These are phyloP conservation scores for Coniosporium apollinis DNA, from an alignment of 495 filamentous ascomycete genomes.

Conservation along the genomic window DNA sequence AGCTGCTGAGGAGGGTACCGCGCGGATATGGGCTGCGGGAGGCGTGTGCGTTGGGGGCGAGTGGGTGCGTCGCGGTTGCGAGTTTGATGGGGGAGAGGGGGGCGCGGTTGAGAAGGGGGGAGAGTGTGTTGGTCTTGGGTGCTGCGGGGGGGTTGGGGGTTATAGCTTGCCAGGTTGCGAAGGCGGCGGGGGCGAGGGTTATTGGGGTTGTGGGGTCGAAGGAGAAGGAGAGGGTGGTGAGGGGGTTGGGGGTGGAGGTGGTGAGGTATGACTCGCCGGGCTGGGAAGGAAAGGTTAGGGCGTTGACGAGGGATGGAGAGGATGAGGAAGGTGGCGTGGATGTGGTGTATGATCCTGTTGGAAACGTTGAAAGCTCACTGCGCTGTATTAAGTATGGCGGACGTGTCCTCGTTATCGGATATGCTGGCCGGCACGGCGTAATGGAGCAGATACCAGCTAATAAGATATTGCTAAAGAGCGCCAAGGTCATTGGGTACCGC, in stretches of 20 bases:
- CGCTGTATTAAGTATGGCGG: slow-evolving; percentile 18
- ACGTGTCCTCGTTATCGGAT: slow-evolving; percentile 19
- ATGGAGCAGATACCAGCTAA: slow-evolving; percentile 22
- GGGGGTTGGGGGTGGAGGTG: slow-evolving; percentile 20
- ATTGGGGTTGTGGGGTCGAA: slow-evolving; percentile 9
- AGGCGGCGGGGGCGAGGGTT: slow-evolving; percentile 7
- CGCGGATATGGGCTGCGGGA: slow-evolving; percentile 7
- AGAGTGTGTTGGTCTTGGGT: slow-evolving; percentile 3
- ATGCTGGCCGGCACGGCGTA: slow-evolving; percentile 21
- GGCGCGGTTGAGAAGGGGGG: slow-evolving; percentile 1
- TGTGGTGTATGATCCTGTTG: slow-evolving; percentile 12
- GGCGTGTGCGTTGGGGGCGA: slow-evolving; percentile 13
- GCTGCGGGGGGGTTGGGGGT: not conserved
- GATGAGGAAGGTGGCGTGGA: too few species aligned
- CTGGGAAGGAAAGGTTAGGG: slow-evolving; percentile 9
- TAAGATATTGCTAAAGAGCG: slow-evolving; percentile 18
- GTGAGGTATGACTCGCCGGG: not conserved
- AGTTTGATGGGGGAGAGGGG: slow-evolving; percentile 4
- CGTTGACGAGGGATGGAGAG: slow-evolving; percentile 4
- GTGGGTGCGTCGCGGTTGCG: not conserved
- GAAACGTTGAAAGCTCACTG: slow-evolving; percentile 5
- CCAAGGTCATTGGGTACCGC: slow-evolving; percentile 20
- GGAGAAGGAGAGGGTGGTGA: slow-evolving; percentile 13
- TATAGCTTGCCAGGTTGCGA: slow-evolving; percentile 4
- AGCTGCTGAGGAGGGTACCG: slow-evolving; percentile 8